Evolutionary conservation across 2,329 filamentous ascomycete genomes (phyloP), one percentile per base, ranked within the genome.

Genomic region (Fonsecaea nubica): DNA sequence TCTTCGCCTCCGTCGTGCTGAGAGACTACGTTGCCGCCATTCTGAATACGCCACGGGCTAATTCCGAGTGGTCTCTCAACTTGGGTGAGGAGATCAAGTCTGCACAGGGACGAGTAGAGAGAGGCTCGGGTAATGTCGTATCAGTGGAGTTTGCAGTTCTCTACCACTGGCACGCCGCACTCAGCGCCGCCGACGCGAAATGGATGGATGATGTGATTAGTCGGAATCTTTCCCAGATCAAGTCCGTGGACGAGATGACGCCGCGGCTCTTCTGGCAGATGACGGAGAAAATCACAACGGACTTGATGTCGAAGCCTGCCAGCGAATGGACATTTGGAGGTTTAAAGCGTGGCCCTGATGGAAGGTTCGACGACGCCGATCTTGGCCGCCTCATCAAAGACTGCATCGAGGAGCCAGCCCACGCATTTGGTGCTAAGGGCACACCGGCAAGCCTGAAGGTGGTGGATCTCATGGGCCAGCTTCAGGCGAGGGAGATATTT

Each of bases 351-450:
- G 76, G 76, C 1, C 62, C 74, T 12, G 75, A 83, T 74, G 77
- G 83, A 32, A 76, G 72, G 38, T 82, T 82, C 73, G 76, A 72
- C 33, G 82, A 84, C 65, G 73, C 72, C 25, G 79, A 82, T 25
- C 77, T 84, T 18, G 81, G 78, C 9, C 75, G 80, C 21, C 75
- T 84, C 57, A 76, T 82, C 72, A 82, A 80, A 64, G 75, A 77
- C 67, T 81, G 80, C 30, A 78, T 84, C 57, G 80, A 84, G 58
- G 82, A 84, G 63, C 77, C 81, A 3, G 81, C 81, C 0, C 81
- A 83, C 68, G 81, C 82, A 0, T 86, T 85, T 71, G 84, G 84
- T 1, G 82, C 84, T 2, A 78, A 83, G 70, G 78, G 81, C 10
- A 80, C 82, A 2, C 82, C 83, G 0, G 76, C 76, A 2, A 81